Base-by-base conservation (phyloP, 345 rosid species). In the Populus alba region DNA sequence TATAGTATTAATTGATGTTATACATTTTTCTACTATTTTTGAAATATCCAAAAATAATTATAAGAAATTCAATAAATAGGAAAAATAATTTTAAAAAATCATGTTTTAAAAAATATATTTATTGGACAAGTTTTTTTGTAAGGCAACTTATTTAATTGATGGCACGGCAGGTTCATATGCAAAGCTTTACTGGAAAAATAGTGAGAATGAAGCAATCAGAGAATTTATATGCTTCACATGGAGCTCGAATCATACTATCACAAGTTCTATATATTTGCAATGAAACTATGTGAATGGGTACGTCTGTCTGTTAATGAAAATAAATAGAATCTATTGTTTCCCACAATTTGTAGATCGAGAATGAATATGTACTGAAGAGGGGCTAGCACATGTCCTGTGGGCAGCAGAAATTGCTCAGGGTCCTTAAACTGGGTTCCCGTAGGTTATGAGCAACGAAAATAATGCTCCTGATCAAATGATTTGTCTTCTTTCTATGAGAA, bases 401-500 rank as follows among this genome's bases (percentile, higher is more conserved):
- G 92, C 97, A 15, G 97, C 92, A 43, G 59, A 82, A 65, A 70
- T 92, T 91, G 92, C 94, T 3, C 91, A 88, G 59, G 92, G 87
- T n/a, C 91, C 91, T 70, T 31, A 89, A 5, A 90, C 97, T 20
- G 95, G 97, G 18, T 92, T 92, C 11, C 98, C 97, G 8, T 94
- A 97, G 97, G 89, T 87, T 71, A 94, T 94, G 97, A 90, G 97
- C 87, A 92, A 90, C 87, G 95, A 94, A 84, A 76, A 85, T 63
- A 90, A 94, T 83, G 98, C 97, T 77, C 96, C 95, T 70, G 91
- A 89, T 78, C 97, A 97, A 8, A 85, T 94, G 91, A 95, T 92
- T 75, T 68, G 92, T 84, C 62, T 68, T 31, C 61, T 1, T 53
- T 15, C 37, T 8, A 49, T 33, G 43, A 43, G 0, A 13, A 45